phyloP scores from a whole-genome alignment of 371 early-diverging fungal species.

The Haplosporangium sp. region DNA sequence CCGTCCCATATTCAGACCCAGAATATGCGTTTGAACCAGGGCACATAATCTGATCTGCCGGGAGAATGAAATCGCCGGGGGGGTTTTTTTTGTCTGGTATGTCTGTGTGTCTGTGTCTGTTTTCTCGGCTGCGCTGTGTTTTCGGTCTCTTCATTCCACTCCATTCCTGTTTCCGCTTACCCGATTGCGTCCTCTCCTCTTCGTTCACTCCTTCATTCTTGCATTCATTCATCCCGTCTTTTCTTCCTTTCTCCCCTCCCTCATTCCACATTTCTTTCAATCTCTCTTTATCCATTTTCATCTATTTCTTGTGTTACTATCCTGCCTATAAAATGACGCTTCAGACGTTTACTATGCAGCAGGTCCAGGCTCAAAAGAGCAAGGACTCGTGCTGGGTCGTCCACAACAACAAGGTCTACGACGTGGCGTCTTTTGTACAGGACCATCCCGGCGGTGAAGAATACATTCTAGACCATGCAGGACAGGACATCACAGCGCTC shows the following conservation, averaged over 20 bases:
- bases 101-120: too few relatives aligned
- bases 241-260: not conserved
- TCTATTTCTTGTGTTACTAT: not conserved
- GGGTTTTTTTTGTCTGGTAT: too few relatives aligned
- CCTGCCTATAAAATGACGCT: not conserved
- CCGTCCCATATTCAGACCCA: too few relatives aligned
- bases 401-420: slow-evolving; percentile 82
- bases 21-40: too few relatives aligned
- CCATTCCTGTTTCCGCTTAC: not conserved
- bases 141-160: too few relatives aligned
- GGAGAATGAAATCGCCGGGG: too few relatives aligned
- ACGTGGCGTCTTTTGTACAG: slow-evolving; percentile 81
- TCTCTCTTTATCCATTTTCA: not conserved
- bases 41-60: too few relatives aligned
- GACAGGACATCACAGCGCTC: slow-evolving; percentile 73
- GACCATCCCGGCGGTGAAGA: slow-evolving; percentile 89
- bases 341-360: slow-evolving; percentile 7
- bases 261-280: not conserved
- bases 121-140: too few relatives aligned
- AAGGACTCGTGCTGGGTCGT: slow-evolving; percentile 80
- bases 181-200: not conserved
- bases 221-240: not conserved
- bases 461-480: slow-evolving; percentile 80
- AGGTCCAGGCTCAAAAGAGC: slow-evolving; percentile 78
- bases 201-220: not conserved